Conservation (phyloP, 208 protist species). For the Leptomonas seymouri region DNA sequence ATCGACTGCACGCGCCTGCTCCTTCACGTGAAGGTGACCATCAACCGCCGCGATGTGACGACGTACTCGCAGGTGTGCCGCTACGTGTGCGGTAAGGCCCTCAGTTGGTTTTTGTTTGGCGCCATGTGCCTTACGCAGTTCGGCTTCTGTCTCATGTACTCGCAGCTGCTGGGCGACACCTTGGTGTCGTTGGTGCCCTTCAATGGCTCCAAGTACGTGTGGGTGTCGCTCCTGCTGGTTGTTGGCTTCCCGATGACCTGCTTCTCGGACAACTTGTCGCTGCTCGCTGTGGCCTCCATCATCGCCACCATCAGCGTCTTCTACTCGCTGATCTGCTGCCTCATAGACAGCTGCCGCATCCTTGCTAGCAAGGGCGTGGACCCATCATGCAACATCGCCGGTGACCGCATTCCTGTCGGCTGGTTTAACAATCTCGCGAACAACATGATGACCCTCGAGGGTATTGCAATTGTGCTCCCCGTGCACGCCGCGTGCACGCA, state of each 20-base stretch:
- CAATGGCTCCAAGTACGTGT: slow-evolving; percentile 52
- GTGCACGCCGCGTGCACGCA: slow-evolving; percentile 69
- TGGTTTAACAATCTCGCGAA: slow-evolving; percentile 77
- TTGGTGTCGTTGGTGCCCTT: slow-evolving; percentile 50
- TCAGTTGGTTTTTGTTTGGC: slow-evolving; percentile 63
- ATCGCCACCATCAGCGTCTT: slow-evolving; percentile 67
- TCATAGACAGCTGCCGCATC: slow-evolving; percentile 29
- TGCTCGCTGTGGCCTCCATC: slow-evolving; percentile 63
- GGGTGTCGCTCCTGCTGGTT: slow-evolving; percentile 51
- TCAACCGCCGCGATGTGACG: slow-evolving; percentile 58
- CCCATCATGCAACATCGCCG: slow-evolving; percentile 27
- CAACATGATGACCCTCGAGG: slow-evolving; percentile 83
- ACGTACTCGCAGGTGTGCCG: slow-evolving; percentile 77
- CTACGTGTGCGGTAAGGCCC: slow-evolving; percentile 54
- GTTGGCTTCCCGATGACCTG: slow-evolving; percentile 61
- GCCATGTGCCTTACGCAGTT: slow-evolving; percentile 84
- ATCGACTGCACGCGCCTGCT: slow-evolving; percentile 80
- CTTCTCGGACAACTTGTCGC: slow-evolving; percentile 63
- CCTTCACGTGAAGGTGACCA: slow-evolving; percentile 58
- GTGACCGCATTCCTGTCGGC: slow-evolving; percentile 40
- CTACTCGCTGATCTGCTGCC: slow-evolving; percentile 57
- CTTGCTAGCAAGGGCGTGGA: slow-evolving; percentile 24
- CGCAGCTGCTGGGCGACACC: slow-evolving; percentile 59
- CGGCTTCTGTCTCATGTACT: slow-evolving; percentile 88
- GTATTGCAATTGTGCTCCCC: slow-evolving; percentile 72